Evolutionary conservation across 108 stramenopile genomes (phyloP), one percentile per base, ranked within the genome.

Genomic region (Nannochloropsis gaditana): DNA sequence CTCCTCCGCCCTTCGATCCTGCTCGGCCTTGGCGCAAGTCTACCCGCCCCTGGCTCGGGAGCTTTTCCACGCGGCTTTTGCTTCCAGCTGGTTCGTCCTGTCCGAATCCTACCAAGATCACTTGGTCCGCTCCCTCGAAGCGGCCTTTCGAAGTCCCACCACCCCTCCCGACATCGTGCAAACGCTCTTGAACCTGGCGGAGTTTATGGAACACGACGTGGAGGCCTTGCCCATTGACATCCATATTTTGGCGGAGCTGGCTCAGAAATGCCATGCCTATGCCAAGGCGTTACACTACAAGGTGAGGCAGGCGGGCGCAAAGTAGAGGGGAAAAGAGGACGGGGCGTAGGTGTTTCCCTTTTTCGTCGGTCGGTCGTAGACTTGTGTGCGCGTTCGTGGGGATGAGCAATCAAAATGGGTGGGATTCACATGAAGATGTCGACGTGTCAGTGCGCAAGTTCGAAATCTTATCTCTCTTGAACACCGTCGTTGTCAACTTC

Each of bases 121-220:
- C 86, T 91, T 99, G 21, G 90, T 97, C n/a, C 86, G 92, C 80
- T 90, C 97, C 10, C 87, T 98, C 43, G 93, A 97, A 83, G 90
- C 89, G 41, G 97, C 97, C 8, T 94, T 98, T 79, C 88, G 86
- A 50, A 92, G 94, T 43, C 9, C 9, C 6, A 45, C 31, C 15
- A 93, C 96, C n/a, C 93, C 95, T 5, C 94, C 94, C 41, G 97
- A 98, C 84, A 96, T 97, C 43, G 84, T 99, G 50, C 96, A 96
- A 83, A 89, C 92, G 15, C 93, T 99, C 17, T 87, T 99, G n/a
- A 96, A 98, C 88, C 90, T 99, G 10, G 96, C 96, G 41, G 99
- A 98, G 90, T 99, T 98, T 86, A 95, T 98, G 95, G 98, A 99
- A 86, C 95, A 95, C 84, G 96, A 97, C 83, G 93, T 93, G 73